Percentiles rank a stretch among this genome's conserved stretches.
These are phyloP conservation scores for Adansonia madagascariensis DNA, from an alignment of 441 rosid species.

Conservation along the genomic window DNA sequence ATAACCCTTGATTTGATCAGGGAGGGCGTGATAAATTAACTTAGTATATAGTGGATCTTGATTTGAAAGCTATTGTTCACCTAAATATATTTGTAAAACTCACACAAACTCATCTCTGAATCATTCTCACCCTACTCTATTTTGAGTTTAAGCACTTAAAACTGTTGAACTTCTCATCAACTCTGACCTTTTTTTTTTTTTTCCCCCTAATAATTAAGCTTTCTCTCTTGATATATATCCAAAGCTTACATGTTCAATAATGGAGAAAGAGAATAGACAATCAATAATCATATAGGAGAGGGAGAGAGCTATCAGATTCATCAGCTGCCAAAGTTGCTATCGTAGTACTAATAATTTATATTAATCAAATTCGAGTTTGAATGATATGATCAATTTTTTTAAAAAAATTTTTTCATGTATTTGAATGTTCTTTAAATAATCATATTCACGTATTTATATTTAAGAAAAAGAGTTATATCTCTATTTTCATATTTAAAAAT, in stretches of 20 bases:
- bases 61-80: constrained; percentile 39
- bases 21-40: neutral
- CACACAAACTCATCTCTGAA: neutral
- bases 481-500: too few species aligned
- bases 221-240: neutral
- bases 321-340: constrained; percentile 27
- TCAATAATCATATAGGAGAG: neutral
- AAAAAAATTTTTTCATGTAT: too few species aligned
- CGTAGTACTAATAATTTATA: neutral
- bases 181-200: neutral
- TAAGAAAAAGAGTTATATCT: too few species aligned
- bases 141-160: constrained; percentile 5
- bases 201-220: constrained; percentile 13
- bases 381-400: too few species aligned
- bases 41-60: neutral
- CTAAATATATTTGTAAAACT: constrained; percentile 13
- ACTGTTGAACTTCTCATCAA: neutral
- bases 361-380: too few species aligned
- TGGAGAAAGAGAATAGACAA: constrained; percentile 13
- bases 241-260: constrained; percentile 23
- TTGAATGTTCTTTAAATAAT: too few species aligned
- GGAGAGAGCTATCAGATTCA: constrained; percentile 18
- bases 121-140: neutral
- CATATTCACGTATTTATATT: too few species aligned
- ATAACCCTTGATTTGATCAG: neutral